Base-by-base conservation (phyloP, 805 yeast species). In the Myxozyma mucilagina region DNA sequence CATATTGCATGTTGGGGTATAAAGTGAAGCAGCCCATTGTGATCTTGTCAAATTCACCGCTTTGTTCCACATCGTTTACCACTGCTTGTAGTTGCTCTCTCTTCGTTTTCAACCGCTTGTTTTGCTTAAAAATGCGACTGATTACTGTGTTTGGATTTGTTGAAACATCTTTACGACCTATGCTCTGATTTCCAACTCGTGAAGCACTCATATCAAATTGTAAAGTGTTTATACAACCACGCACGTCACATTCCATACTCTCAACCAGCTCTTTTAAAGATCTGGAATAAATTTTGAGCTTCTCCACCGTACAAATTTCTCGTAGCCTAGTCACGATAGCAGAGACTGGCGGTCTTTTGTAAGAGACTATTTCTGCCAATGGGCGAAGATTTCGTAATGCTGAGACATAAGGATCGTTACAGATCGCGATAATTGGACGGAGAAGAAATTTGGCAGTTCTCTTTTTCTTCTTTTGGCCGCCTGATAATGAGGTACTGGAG, bases 341-440 rank as follows among this genome's bases (percentile, higher is more conserved):
- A 54, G 72, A 75, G 55, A 76, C 79, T 1, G 82, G 70, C 0
- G 96, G 86, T 58, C 83, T 84, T 60, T 78, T 80, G 69, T 91
- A 87, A 6, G 82, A 72, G 1, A 93, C 78, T 6, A 89, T 78
- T 68, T 93, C 97, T 64, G 93, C 84, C 61, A 80, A 75, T 0
- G 87, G 87, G 63, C 93, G 83, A 62, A 93, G 76, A 59, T 83
- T 84, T 55, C 90, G 96, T 74, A 93, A 77, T 0, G 89, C 83
- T 2, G 85, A 82, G 0, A 89, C 82, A 72, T 89, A 91, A 1
- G 89, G 79, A 70, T 94, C 96, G 70, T 93, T 94, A 72, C 97
- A 96, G 58, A 94, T 84, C 45, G 96, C 92, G 56, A 93, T 89
- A 18, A 94, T 90, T 1, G 98, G 98, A 66, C 98, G 80, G 68